These are phyloP conservation scores for Ramalina peruviana DNA, from an alignment of 495 filamentous ascomycete genomes.

Conservation along the genomic window DNA sequence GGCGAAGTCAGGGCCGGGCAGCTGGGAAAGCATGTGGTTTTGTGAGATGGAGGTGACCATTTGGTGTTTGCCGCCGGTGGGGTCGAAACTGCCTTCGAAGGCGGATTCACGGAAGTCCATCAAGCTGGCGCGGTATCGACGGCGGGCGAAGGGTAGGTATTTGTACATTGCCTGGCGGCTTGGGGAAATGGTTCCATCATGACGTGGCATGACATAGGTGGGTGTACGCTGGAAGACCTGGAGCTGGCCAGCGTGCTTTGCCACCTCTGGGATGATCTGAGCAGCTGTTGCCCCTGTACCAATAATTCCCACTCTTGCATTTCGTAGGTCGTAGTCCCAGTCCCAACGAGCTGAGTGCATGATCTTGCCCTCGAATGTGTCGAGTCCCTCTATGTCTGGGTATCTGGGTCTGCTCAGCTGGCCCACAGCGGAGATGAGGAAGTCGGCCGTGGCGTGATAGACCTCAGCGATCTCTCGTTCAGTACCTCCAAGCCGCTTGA, in stretches of 20 bases:
- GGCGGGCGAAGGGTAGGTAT: constrained; percentile 17
- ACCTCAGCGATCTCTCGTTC: constrained; percentile 29
- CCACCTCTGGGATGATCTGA: constrained; percentile 56
- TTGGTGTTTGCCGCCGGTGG: background rate
- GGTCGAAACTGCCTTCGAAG: constrained; percentile 2
- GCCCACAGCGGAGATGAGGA: constrained; percentile 51
- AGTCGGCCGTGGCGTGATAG: constrained; percentile 37
- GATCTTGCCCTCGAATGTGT: constrained; percentile 37
- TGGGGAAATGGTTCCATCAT: constrained; percentile 36
- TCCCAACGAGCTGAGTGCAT: constrained; percentile 27
- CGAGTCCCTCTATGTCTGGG: constrained; percentile 44
- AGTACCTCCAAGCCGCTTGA: constrained; percentile 30
- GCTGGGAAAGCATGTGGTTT: constrained; percentile 1
- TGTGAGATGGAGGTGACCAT: background rate
- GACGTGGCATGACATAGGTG: constrained; percentile 47
- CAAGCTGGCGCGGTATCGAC: constrained; percentile 30
- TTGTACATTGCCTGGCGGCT: constrained; percentile 30
- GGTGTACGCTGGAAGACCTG: constrained; percentile 55
- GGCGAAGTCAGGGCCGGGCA: background rate
- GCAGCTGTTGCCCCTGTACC: constrained; percentile 49
- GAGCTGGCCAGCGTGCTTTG: constrained; percentile 37
- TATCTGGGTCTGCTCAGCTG: constrained; percentile 46
- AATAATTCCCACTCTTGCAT: constrained; percentile 11
- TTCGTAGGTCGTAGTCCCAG: constrained; percentile 30
- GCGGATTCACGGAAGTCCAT: constrained; percentile 27